Evolutionary conservation across 2,329 filamentous ascomycete species (phyloP).

Genomic region (Pseudogymnoascus sp.): DNA sequence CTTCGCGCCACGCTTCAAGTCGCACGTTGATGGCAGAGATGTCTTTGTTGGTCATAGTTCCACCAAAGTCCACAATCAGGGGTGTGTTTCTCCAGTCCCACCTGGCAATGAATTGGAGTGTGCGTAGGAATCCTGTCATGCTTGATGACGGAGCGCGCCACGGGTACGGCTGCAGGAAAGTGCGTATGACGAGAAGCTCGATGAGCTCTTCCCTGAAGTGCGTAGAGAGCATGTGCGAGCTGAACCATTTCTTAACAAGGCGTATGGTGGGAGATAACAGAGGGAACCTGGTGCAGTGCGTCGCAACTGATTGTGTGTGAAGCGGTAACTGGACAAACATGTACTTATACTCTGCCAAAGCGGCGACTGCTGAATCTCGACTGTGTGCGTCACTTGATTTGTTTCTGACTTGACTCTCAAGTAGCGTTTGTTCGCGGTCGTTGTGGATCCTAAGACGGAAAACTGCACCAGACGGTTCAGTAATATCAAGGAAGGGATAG

Average conservation of each 20-base stretch:
- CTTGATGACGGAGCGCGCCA: conserved; percentile 71
- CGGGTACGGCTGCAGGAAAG: conserved; percentile 74
- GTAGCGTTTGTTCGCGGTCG: conserved; percentile 73
- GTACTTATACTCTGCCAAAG: conserved; percentile 63
- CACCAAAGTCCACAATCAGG: conserved; percentile 68
- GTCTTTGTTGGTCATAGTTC: conserved; percentile 52
- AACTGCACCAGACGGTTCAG: conserved; percentile 59
- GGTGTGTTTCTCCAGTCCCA: conserved; percentile 92
- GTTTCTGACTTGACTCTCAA: conserved; percentile 71
- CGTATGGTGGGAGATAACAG: conserved; percentile 76
- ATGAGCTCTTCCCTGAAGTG: conserved; percentile 75
- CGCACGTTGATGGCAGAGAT: conserved; percentile 57
- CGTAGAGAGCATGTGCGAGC: conserved; percentile 65
- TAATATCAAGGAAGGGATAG: conserved; percentile 72
- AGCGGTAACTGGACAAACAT: conserved; percentile 64
- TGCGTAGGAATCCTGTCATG: conserved; percentile 72
- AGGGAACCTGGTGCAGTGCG: conserved; percentile 70
- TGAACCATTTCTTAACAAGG: conserved; percentile 84
- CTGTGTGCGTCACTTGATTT: conserved; percentile 56
- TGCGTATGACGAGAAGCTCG: conserved; percentile 70
- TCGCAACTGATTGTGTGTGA: conserved; percentile 73
- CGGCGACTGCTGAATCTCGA: conserved; percentile 60
- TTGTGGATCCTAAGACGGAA: conserved; percentile 86
- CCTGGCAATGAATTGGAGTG: conserved; percentile 66
- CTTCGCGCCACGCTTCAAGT: conserved; percentile 75